Conservation (phyloP, 2,329 filamentous ascomycete species). For the Ascosphaera apis region DNA sequence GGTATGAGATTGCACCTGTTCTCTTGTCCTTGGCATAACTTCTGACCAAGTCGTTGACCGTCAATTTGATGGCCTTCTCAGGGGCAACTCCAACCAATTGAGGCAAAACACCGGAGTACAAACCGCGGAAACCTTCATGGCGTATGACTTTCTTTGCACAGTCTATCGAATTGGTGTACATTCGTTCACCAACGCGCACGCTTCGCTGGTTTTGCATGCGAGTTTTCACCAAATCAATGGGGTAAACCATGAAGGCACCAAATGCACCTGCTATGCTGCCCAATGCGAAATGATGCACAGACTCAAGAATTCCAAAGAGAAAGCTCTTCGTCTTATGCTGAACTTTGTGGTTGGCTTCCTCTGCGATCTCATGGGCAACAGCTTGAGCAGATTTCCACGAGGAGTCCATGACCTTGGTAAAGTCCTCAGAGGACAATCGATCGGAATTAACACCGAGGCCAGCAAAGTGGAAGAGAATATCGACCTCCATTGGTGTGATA, state of each 20-base stretch:
- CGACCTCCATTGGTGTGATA: conserved; percentile 96
- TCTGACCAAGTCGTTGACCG: conserved; percentile 85
- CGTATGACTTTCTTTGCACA: conserved; percentile 81
- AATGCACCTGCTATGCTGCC: conserved; percentile 86
- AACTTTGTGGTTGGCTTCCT: conserved; percentile 26
- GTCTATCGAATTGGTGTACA: conserved; percentile 96
- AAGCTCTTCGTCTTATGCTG: conserved; percentile 33
- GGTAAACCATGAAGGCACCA: conserved; percentile 98
- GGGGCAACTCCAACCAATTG: conserved; percentile 96
- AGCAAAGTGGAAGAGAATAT: conserved; percentile 96
- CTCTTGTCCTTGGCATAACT: conserved; percentile 49
- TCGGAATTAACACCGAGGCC: conserved; percentile 77
- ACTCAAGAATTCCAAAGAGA: conserved; percentile 45
- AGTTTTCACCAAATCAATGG: conserved; percentile 96
- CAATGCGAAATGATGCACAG: conserved; percentile 70
- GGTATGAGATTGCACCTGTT: conserved; percentile 45
- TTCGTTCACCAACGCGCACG: conserved; percentile 54
- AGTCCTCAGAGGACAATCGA: conserved; percentile 58
- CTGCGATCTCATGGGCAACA: conserved; percentile 24
- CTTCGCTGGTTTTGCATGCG: conserved; percentile 92
- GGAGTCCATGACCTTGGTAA: conserved; percentile 83
- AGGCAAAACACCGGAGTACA: conserved; percentile 87
- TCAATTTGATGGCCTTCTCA: conserved; percentile 98
- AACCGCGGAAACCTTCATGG: conserved; percentile 70
- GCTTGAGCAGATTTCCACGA: conserved; percentile 54